Evolutionary conservation across 148 eudicot genomes (phyloP).

Genomic region (Silene uniflora): DNA sequence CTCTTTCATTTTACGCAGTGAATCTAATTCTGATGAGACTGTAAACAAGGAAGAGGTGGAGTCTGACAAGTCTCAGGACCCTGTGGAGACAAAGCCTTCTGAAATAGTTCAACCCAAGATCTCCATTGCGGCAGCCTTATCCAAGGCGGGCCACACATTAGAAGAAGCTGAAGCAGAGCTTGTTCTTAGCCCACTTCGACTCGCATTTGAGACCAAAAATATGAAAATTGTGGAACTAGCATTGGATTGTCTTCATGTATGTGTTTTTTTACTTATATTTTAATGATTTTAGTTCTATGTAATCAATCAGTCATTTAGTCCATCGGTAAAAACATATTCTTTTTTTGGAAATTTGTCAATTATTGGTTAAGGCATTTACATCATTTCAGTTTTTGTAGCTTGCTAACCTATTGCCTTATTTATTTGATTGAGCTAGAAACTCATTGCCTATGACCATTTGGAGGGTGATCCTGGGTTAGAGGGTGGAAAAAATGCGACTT

Average conservation of each 20-base stretch:
- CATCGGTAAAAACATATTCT: constrained; percentile 9
- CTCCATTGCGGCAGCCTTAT: constrained; percentile 57
- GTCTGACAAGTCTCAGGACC: constrained; percentile 34
- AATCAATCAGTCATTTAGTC: background rate
- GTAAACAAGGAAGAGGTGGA: constrained; percentile 38
- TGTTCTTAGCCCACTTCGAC: constrained; percentile 77
- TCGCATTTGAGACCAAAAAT: constrained; percentile 94
- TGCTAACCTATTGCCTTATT: constrained; percentile 8
- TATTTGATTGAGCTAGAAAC: constrained; percentile 61
- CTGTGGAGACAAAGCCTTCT: constrained; percentile 36
- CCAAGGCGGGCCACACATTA: constrained; percentile 76
- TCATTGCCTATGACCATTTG: constrained; percentile 91
- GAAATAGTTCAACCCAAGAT: constrained; percentile 32
- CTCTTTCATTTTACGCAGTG: constrained; percentile 29
- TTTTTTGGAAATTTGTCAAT: background rate
- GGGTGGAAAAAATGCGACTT: constrained; percentile 65
- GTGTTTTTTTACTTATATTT: constrained; percentile 24
- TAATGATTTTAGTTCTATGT: background rate
- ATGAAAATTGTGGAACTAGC: constrained; percentile 75
- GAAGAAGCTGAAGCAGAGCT: constrained; percentile 85
- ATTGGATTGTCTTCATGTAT: constrained; percentile 97
- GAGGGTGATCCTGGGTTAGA: constrained; percentile 99
- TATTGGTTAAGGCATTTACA: background rate
- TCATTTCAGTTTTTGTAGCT: constrained; percentile 1
- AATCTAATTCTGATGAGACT: constrained; percentile 42